Conservation (phyloP, 2,329 filamentous ascomycete species). For the Ophiosphaerella korrae region DNA sequence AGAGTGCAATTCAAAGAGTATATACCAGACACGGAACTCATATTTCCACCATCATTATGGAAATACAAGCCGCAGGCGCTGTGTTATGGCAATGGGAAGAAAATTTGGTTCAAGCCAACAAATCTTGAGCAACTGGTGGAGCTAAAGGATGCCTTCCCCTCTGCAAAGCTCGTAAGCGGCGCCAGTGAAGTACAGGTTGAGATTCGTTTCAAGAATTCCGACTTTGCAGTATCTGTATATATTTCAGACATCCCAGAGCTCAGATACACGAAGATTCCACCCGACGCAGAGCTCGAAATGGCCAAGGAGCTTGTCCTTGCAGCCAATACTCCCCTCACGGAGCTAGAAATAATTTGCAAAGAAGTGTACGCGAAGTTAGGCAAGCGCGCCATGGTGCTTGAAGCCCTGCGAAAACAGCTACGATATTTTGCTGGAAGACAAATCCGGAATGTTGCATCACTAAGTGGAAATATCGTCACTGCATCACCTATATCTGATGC, state of each 20-base stretch:
- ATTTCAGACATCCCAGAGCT: conserved; percentile 90
- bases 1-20: conserved; percentile 85
- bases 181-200: conserved; percentile 97
- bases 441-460: conserved; percentile 92
- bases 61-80: conserved; percentile 80
- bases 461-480: conserved; percentile 89
- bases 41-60: conserved; percentile 83
- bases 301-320: conserved; percentile 70
- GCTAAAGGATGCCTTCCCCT: conserved; percentile 82
- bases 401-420: conserved; percentile 87
- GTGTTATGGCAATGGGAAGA: conserved; percentile 89
- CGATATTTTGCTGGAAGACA: conserved; percentile 93
- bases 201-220: conserved; percentile 92
- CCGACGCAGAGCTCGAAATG: conserved; percentile 32
- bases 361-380: conserved; percentile 64
- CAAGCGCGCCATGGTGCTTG: conserved; percentile 42
- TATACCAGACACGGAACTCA: conserved; percentile 86
- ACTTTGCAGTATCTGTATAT: conserved; percentile 87
- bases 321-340: conserved; percentile 87
- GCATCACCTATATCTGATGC: conserved; percentile 94
- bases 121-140: conserved; percentile 83
- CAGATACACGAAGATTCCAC: conserved; percentile 60
- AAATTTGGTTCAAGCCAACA: conserved; percentile 88
- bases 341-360: conserved; percentile 82
- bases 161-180: conserved; percentile 92